Conservation (phyloP, 2,329 filamentous ascomycete genomes). For the Exophiala xenobiotica region DNA sequence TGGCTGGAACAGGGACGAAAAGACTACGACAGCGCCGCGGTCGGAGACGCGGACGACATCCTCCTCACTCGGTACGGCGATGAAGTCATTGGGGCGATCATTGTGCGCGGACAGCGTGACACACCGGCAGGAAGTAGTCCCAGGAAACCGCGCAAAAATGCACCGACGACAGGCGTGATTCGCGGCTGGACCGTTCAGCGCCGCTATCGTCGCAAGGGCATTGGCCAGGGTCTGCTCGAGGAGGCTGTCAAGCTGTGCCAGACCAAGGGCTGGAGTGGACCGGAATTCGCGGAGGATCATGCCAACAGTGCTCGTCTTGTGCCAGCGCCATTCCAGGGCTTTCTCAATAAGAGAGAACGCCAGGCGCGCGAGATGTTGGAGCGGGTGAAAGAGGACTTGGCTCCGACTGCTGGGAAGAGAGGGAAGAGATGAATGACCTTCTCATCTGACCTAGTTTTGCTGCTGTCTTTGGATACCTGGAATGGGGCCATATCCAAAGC, state of each 20-base stretch:
- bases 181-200: constrained; percentile 78
- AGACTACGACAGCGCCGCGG: constrained; percentile 35
- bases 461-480: too few species aligned
- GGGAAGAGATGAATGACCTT: constrained; percentile 15
- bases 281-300: constrained; percentile 74
- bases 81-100: constrained; percentile 68
- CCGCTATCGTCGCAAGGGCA: constrained; percentile 67
- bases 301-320: constrained; percentile 69
- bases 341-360: constrained; percentile 60
- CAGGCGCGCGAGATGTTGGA: constrained; percentile 49
- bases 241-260: constrained; percentile 69
- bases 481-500: too few species aligned
- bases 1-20: constrained; percentile 56
- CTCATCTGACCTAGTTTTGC: not conserved
- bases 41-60: constrained; percentile 55
- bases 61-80: constrained; percentile 67
- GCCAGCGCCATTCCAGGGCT: constrained; percentile 58
- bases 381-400: constrained; percentile 21
- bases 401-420: constrained; percentile 7
- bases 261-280: constrained; percentile 65
- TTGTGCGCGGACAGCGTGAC: constrained; percentile 48
- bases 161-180: constrained; percentile 44
- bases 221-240: constrained; percentile 70
- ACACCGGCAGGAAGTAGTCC: constrained; percentile 1
- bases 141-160: constrained; percentile 21